These are phyloP conservation scores for Scytalidium sp. DNA, from an alignment of 2,329 filamentous ascomycete species.

Conservation along the genomic window DNA sequence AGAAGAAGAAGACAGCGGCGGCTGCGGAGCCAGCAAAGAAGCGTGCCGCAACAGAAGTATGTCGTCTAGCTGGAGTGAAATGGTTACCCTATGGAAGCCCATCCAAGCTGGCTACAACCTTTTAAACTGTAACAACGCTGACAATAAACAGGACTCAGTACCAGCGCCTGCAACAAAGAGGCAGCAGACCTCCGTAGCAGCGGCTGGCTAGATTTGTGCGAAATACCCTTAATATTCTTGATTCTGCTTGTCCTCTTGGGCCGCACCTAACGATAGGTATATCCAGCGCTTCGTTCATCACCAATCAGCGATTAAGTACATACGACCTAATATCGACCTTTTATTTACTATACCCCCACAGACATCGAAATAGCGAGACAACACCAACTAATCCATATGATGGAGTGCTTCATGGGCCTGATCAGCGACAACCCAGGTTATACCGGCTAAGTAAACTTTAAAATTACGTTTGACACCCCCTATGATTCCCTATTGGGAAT, in stretches of 20 bases:
- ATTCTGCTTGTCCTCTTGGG: constrained; percentile 20
- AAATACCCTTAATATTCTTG: constrained; percentile 12
- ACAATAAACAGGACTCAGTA: constrained; percentile 22
- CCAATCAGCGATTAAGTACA: background rate
- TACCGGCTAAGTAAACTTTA: background rate
- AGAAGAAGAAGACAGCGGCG: constrained; percentile 22
- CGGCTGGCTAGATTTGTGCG: constrained; percentile 27
- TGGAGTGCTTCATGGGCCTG: too few relatives aligned
- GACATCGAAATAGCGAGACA: background rate
- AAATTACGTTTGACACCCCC: background rate
- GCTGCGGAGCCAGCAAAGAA: constrained; percentile 20
- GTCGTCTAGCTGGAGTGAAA: constrained; percentile 11
- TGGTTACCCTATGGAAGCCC: constrained; percentile 1
- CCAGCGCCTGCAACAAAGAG: constrained; percentile 24
- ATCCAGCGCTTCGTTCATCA: background rate
- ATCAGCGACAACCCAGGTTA: background rate
- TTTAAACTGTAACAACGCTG: constrained; percentile 11
- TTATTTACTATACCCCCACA: background rate
- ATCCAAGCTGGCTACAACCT: constrained; percentile 2
- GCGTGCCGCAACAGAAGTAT: constrained; percentile 27
- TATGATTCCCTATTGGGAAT: background rate
- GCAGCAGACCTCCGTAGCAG: constrained; percentile 27
- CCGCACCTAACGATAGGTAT: constrained; percentile 26
- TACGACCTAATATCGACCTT: background rate
- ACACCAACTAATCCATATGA: too few relatives aligned